Percentiles rank a stretch among this genome's conserved stretches.
Evolutionary conservation across 225 moss, liverwort and hornwort genomes (phyloP).

Genomic region (Antitrichia curtipendula): DNA sequence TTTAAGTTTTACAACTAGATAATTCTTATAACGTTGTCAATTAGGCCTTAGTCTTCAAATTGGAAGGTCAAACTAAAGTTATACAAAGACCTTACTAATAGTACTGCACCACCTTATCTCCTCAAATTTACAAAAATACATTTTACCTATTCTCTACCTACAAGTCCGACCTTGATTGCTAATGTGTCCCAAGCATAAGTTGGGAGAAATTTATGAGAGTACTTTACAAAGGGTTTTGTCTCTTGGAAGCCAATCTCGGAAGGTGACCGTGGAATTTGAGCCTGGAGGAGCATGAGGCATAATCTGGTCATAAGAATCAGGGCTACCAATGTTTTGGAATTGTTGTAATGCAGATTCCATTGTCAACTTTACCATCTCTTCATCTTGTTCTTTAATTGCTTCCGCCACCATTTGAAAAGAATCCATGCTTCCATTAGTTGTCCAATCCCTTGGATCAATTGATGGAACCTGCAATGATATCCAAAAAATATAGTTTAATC

Average conservation of each 20-base stretch:
- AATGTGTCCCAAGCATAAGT: neutral
- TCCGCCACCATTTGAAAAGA: neutral
- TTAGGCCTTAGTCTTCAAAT: neutral
- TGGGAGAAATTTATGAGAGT: neutral
- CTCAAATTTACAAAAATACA: neutral
- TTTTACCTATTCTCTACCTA: neutral
- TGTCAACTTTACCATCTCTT: slow-evolving; percentile 32
- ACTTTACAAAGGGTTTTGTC: slow-evolving; percentile 33
- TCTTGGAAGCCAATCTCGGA: slow-evolving; percentile 26
- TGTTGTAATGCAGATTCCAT: slow-evolving; percentile 52
- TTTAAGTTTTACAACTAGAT: accelerated
- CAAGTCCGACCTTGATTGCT: neutral
- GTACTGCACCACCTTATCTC: neutral
- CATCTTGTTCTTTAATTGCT: neutral
- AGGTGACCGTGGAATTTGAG: neutral
- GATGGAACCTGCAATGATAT: slow-evolving; percentile 10
- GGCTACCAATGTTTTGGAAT: slow-evolving; percentile 26
- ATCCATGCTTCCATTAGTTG: neutral
- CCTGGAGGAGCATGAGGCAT: neutral
- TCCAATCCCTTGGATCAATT: slow-evolving; percentile 16
- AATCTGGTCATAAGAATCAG: slow-evolving; percentile 23
- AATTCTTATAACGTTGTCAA: neutral
- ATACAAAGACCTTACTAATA: neutral
- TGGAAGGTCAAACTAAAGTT: neutral
- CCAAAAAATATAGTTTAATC: neutral